These are phyloP conservation scores for Mycena vitilis DNA, from an alignment of 768 basidiomycete species.

Conservation along the genomic window DNA sequence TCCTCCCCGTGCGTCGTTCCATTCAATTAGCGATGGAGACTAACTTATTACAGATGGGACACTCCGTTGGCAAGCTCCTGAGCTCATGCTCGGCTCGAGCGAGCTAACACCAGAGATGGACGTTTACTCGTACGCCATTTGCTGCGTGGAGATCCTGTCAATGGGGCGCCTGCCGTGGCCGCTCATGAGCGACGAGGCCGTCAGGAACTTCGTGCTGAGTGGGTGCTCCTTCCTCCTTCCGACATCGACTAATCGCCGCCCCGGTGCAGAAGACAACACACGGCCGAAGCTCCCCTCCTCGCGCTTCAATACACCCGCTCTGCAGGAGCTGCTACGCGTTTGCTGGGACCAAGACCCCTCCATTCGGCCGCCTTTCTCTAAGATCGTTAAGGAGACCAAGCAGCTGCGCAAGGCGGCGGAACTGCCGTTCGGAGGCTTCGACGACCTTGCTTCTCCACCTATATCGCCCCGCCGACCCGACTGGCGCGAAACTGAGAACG, in stretches of 20 bases:
- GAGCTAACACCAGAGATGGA: constrained; percentile 67
- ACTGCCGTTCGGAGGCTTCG: constrained; percentile 43
- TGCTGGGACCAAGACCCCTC: constrained; percentile 70
- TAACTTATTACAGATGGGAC: constrained; percentile 61
- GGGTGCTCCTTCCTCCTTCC: constrained; percentile 30
- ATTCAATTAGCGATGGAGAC: not conserved
- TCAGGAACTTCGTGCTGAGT: constrained; percentile 66
- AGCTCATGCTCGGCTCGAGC: constrained; percentile 63
- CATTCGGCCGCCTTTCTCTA: constrained; percentile 63
- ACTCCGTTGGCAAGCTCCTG: constrained; percentile 79
- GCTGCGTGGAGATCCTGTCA: constrained; percentile 70
- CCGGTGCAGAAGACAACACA: constrained; percentile 56
- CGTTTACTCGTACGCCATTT: constrained; percentile 77
- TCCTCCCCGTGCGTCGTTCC: constrained; percentile 29
- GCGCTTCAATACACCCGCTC: constrained; percentile 45
- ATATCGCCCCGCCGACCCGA: constrained; percentile 31
- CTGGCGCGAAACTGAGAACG: constrained; percentile 31
- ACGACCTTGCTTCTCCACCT: constrained; percentile 43
- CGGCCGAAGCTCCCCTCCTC: constrained; percentile 62
- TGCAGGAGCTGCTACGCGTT: constrained; percentile 57
- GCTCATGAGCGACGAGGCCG: constrained; percentile 59
- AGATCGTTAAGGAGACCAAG: constrained; percentile 59
- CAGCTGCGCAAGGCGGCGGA: constrained; percentile 51
- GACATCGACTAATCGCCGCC: constrained; percentile 27
- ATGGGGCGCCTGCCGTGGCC: constrained; percentile 74